A percentile compares a stretch with the other conserved stretches of the same genome.
These are phyloP conservation scores for Fusarium piperis DNA, from an alignment of 2,329 filamentous ascomycete species.

Conservation along the genomic window DNA sequence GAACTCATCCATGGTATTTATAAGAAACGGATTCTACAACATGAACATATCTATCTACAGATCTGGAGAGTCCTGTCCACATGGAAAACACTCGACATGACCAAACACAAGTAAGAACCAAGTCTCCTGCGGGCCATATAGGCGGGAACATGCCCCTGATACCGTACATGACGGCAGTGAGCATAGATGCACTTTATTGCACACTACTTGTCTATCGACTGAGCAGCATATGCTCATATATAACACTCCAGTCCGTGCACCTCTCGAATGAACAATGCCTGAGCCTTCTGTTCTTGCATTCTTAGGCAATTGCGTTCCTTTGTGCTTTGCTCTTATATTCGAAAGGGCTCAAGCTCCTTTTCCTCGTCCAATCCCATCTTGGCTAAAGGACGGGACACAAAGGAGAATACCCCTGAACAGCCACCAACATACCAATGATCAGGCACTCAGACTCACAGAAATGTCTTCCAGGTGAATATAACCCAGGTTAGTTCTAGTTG, in stretches of 20 bases:
- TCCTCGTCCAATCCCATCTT: background rate
- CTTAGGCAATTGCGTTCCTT: background rate
- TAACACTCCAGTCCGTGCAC: background rate
- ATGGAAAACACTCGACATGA: background rate
- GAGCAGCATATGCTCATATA: background rate
- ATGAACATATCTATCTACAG: background rate
- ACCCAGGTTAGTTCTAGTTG: background rate
- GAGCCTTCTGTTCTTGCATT: background rate
- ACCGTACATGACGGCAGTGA: background rate
- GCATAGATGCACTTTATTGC: background rate
- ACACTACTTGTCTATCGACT: background rate
- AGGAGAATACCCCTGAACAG: background rate
- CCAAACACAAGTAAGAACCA: background rate
- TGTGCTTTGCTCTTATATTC: background rate
- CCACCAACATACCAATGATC: background rate
- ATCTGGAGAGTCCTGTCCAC: background rate
- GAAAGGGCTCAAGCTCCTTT: background rate
- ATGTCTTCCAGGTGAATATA: background rate
- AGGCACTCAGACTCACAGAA: background rate
- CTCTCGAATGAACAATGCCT: background rate
- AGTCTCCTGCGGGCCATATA: background rate
- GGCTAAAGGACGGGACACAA: background rate
- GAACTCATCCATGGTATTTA: background rate
- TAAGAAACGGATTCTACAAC: background rate
- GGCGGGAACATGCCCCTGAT: background rate